Conservation (phyloP, 805 yeast species). For the Cephaloascus fragrans region DNA sequence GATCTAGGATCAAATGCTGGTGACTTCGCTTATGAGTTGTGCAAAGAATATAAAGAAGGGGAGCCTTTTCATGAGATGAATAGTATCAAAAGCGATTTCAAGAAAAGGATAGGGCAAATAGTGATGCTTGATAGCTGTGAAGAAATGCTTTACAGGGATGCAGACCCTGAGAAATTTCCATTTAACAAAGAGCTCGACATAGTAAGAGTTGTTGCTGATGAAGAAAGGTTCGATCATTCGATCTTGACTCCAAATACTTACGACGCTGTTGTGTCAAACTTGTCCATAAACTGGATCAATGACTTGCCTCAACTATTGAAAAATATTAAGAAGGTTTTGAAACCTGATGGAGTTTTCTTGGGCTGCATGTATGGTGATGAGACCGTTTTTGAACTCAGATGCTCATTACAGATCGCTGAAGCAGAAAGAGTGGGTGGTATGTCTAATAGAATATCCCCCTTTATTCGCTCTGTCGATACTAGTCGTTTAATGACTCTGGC, state of each 20-base stretch:
- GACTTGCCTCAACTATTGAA: slow-evolving; percentile 62
- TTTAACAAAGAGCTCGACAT: slow-evolving; percentile 36
- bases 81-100: slow-evolving; percentile 44
- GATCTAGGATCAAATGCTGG: slow-evolving; percentile 76
- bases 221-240: slow-evolving; percentile 45
- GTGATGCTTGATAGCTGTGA: slow-evolving; percentile 60
- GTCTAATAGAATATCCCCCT: slow-evolving; percentile 73
- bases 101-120: slow-evolving; percentile 40
- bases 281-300: slow-evolving; percentile 78
- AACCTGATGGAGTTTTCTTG: slow-evolving; percentile 76
- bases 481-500: slow-evolving; percentile 66
- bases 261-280: slow-evolving; percentile 66
- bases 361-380: slow-evolving; percentile 81
- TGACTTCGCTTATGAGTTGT: slow-evolving; percentile 36
- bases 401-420: slow-evolving; percentile 75
- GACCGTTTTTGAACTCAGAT: slow-evolving; percentile 72
- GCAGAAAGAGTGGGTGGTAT: slow-evolving; percentile 71
- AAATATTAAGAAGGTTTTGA: slow-evolving; percentile 46
- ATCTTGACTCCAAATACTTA: slow-evolving; percentile 30
- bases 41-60: slow-evolving; percentile 27
- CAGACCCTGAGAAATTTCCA: slow-evolving; percentile 15
- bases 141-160: slow-evolving; percentile 43
- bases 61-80: slow-evolving; percentile 27
- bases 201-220: slow-evolving; percentile 51
- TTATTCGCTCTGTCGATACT: slow-evolving; percentile 69